Percentiles rank a stretch among this genome's conserved stretches.
Evolutionary conservation across 495 filamentous ascomycete species (phyloP).

Genomic region (Penicillium dipodomyicola): DNA sequence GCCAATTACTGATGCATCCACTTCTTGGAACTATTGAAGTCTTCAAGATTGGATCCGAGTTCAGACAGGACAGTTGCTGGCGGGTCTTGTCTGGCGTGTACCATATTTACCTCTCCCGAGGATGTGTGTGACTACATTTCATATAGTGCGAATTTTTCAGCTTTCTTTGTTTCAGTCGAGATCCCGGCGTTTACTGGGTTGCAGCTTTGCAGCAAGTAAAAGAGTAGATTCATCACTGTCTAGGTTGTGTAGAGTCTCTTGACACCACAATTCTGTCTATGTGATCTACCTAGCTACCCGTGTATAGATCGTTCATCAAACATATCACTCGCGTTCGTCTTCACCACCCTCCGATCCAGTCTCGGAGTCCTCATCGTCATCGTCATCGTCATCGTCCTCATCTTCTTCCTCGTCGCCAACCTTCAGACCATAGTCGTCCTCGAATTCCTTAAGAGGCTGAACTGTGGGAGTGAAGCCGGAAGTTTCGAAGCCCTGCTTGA

Average conservation of each 20-base stretch:
- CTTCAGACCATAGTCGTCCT: conserved; percentile 88
- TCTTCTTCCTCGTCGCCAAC: conserved; percentile 67
- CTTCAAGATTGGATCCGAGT: conserved; percentile 13
- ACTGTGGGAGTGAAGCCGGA: conserved; percentile 77
- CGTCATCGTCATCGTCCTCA: conserved; percentile 60
- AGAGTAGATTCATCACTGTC: conserved; percentile 11
- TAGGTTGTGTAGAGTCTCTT: conserved; percentile 1
- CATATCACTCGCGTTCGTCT: conserved; percentile 25
- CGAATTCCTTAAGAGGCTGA: conserved; percentile 73
- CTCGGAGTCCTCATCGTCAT: conserved; percentile 45
- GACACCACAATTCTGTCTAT: conserved; percentile 7
- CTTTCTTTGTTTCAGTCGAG: conserved; percentile 7
- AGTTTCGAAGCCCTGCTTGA: conserved; percentile 66
- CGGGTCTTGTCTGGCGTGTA: conserved; percentile 22
- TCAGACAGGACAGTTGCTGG: conserved; percentile 2
- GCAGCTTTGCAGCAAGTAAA: not conserved
- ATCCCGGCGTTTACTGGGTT: not conserved
- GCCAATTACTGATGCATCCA: not conserved
- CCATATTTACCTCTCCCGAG: conserved; percentile 20
- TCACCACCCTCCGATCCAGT: conserved; percentile 46
- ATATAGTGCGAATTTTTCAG: conserved; percentile 16
- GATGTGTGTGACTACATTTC: conserved; percentile 15
- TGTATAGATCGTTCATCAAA: conserved; percentile 20
- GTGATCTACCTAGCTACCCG: conserved; percentile 13
- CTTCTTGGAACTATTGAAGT: conserved; percentile 4